These are phyloP conservation scores for Wakefieldia striispora DNA, from an alignment of 768 basidiomycete genomes.

Conservation along the genomic window DNA sequence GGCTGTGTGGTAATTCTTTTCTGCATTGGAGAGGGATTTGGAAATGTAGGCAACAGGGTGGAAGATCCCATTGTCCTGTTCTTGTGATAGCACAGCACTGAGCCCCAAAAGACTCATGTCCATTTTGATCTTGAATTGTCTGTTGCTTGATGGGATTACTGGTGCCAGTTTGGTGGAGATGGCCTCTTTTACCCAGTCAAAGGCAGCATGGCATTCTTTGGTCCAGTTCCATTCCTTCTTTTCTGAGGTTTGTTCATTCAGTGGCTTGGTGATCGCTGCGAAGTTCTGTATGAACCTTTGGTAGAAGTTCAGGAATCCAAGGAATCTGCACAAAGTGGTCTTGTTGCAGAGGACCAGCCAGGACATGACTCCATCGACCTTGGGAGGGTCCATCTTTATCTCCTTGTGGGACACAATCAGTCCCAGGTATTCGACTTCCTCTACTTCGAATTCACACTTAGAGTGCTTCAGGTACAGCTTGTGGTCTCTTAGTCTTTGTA, in stretches of 20 bases:
- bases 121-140: too few relatives aligned
- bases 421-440: constrained; percentile 32
- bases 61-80: neutral
- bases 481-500: constrained; percentile 19
- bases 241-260: constrained; percentile 20
- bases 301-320: constrained; percentile 42
- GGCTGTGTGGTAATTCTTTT: neutral
- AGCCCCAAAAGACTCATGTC: too few relatives aligned
- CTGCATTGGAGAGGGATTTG: neutral
- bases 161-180: too few relatives aligned
- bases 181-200: too few relatives aligned
- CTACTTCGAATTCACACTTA: constrained; percentile 24
- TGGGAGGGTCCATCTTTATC: constrained; percentile 38
- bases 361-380: constrained; percentile 34
- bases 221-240: neutral
- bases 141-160: too few relatives aligned
- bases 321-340: neutral
- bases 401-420: constrained; percentile 24
- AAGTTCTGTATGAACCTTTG: constrained; percentile 33
- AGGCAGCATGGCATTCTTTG: neutral
- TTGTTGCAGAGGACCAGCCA: constrained; percentile 38
- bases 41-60: neutral
- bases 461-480: constrained; percentile 13
- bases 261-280: constrained; percentile 25
- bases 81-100: neutral